Evolutionary conservation across 2,329 filamentous ascomycete genomes (phyloP), one percentile per base, ranked within the genome.

Genomic region (Whalleya microplaca): DNA sequence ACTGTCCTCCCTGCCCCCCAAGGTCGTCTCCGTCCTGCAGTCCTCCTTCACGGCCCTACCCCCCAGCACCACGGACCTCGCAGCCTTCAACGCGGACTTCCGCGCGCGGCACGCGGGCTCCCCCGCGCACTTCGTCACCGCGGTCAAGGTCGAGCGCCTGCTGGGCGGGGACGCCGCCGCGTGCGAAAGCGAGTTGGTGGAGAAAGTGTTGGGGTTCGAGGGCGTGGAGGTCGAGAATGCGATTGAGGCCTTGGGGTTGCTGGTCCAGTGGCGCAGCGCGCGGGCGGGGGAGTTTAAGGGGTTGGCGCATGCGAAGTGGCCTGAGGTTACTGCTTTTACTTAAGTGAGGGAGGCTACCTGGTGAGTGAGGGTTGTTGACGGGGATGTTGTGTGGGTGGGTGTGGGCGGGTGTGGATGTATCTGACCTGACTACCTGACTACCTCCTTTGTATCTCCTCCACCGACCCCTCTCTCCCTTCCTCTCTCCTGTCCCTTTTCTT

Each of bases 11-110:
- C 77, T 92, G 19, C 77, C 86, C 0, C 73, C 84, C 20, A 84
- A 90, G 73, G 83, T 89, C 19, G 79, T 83, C 48, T 84, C 92
- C 63, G 84, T 91, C 45, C 77, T 96, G 64, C 86, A 88, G 58
- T 75, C 84, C 2, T 86, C 87, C 62, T 90, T 93, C 64, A 84
- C 83, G 37, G 77, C 80, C 8, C 75, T 88, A 21, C 79, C 87
- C 6, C n/a, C n/a, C n/a, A n/a, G 75, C 83, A 9, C 82, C 83
- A 27, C 79, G 19, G 81, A 88, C 48, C 78, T 91, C 43, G 76
- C 80, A 46, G 78, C 84, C 63, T 84, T 82, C 75, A 94, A 93
- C 72, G 78, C 87, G 41, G 81, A 84, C 20, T 94, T 86, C 72
- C 73, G 86, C 18, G 71, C 80, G 42, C 79, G 82, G 63, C 81